Percentiles rank a stretch among this genome's conserved stretches.
Conservation (phyloP, 805 yeast genomes). For the Wickerhamiella azyma region DNA sequence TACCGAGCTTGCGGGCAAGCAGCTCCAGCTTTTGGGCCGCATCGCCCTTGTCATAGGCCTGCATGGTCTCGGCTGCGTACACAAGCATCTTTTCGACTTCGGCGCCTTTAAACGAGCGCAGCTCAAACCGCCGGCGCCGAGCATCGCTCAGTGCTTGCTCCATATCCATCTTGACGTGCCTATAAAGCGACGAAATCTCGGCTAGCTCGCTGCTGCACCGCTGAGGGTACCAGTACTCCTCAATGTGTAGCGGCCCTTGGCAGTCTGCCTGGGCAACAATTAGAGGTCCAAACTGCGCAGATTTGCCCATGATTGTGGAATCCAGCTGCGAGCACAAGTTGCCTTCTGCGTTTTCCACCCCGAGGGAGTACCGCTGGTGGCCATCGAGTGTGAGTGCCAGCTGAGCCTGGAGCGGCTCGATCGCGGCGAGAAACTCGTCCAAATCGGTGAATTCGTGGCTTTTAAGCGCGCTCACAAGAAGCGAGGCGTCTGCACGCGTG, state of each 20-base stretch:
- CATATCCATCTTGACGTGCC: not conserved
- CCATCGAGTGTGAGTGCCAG: not conserved
- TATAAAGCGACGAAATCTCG: not conserved
- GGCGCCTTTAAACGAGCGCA: slow-evolving; percentile 4
- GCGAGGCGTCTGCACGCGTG: slow-evolving; percentile 1
- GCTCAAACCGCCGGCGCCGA: slow-evolving; percentile 1
- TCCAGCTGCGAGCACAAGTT: not conserved
- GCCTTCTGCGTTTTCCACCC: not conserved
- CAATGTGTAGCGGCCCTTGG: not conserved
- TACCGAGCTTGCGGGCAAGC: not conserved
- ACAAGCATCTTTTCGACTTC: slow-evolving; percentile 6
- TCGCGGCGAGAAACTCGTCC: not conserved
- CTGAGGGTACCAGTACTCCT: slow-evolving; percentile 8
- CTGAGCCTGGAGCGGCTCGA: not conserved
- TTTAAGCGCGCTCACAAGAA: not conserved
- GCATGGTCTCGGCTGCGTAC: not conserved
- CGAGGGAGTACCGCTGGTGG: not conserved
- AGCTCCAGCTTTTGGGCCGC: not conserved
- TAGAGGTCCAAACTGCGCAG: not conserved
- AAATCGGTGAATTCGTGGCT: not conserved
- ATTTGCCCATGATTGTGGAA: not conserved
- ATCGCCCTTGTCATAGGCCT: not conserved
- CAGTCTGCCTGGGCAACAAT: not conserved
- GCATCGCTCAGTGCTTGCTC: not conserved
- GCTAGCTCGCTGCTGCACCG: not conserved